A percentile compares a stretch with the other conserved stretches of the same genome.
Conservation (phyloP, 2,329 filamentous ascomycete species). For the Colletotrichum agaves region DNA sequence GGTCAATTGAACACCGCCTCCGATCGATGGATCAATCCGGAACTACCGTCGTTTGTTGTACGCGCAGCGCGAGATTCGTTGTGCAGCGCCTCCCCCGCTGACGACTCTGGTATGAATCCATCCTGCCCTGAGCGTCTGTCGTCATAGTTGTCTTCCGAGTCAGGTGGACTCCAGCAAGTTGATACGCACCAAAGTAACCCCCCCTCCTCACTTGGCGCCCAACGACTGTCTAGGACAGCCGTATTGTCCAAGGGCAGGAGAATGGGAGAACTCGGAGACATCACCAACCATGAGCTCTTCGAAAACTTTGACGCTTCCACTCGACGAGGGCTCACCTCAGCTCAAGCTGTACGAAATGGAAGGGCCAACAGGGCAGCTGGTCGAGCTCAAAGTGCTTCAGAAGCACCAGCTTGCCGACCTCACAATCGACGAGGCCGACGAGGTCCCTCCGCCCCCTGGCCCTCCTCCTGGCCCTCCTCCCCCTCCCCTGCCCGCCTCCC, state of each 20-base stretch:
- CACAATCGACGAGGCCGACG: not conserved
- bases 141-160: constrained; percentile 18
- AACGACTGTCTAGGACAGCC: not conserved
- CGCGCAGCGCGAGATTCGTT: not conserved
- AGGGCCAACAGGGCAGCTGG: constrained; percentile 22
- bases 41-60: not conserved
- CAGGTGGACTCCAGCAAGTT: constrained; percentile 26
- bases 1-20: not conserved
- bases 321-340: constrained; percentile 10
- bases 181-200: constrained; percentile 18
- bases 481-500: constrained; percentile 1
- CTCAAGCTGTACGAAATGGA: constrained; percentile 14
- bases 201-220: constrained; percentile 2
- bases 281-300: constrained; percentile 13
- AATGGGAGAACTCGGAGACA: not conserved
- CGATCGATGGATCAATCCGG: not conserved
- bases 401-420: constrained; percentile 9
- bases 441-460: constrained; percentile 7
- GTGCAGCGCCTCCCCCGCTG: not conserved
- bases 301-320: constrained; percentile 18
- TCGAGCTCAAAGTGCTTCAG: constrained; percentile 26
- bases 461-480: constrained; percentile 10
- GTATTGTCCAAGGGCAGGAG: not conserved
- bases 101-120: constrained; percentile 14
- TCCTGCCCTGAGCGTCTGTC: constrained; percentile 29